phyloP scores from a whole-genome alignment of 2,329 filamentous ascomycete genomes.

The Beauveria rudraprayagi region DNA sequence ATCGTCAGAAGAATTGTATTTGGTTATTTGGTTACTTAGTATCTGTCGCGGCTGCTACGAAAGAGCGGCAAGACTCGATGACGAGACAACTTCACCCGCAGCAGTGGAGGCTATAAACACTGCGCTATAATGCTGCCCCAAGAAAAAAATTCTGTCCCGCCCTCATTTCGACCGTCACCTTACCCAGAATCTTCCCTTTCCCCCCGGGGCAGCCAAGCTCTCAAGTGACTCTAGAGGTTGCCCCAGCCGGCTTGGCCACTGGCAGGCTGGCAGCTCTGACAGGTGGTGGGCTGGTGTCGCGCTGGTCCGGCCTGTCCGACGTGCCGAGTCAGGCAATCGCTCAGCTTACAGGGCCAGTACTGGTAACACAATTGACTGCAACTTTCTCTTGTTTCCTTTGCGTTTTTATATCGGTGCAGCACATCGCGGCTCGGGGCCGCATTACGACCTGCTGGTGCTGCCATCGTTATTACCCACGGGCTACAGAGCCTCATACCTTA shows the following conservation, averaged over 20 bases:
- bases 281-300: not conserved
- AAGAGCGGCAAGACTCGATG: not conserved
- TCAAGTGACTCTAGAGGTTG: not conserved
- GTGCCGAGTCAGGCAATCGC: not conserved
- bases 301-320: not conserved
- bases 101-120: not conserved
- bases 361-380: not conserved
- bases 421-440: not conserved
- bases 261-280: not conserved
- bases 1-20: too few species aligned
- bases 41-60: not conserved
- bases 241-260: not conserved
- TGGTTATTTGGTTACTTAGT: not conserved
- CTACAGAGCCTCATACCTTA: not conserved
- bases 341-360: not conserved
- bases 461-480: not conserved
- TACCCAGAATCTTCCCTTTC: constrained; percentile 10
- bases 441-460: not conserved
- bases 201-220: not conserved
- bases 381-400: not conserved
- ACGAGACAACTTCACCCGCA: not conserved
- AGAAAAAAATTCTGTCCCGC: not conserved
- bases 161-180: constrained; percentile 1
- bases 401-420: not conserved
- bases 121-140: constrained; percentile 2